A percentile compares a stretch with the other conserved stretches of the same genome.
These are phyloP conservation scores for Perkinsus marinus DNA, from an alignment of 169 alveolate genomes.

Conservation along the genomic window DNA sequence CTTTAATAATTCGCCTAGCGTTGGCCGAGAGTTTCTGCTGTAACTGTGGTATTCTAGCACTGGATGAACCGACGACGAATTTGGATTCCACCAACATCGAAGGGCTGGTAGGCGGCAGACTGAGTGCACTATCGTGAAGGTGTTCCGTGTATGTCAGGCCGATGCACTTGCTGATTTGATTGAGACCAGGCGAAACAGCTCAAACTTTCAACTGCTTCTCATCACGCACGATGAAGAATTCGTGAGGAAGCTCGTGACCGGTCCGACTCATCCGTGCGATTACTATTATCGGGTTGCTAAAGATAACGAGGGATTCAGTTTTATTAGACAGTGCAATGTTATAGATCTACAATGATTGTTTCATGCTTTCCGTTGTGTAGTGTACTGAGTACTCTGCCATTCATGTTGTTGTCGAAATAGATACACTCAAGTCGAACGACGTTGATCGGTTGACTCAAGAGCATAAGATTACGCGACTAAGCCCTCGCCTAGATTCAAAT, in stretches of 20 bases:
- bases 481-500: too few species aligned
- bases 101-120: conserved; percentile 53
- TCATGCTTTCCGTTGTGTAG: too few species aligned
- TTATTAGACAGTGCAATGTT: background rate
- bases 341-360: background rate
- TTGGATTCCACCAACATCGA: conserved; percentile 81
- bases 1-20: conserved; percentile 90
- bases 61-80: conserved; percentile 99
- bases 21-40: conserved; percentile 94
- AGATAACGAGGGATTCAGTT: background rate
- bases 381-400: too few species aligned
- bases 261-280: background rate
- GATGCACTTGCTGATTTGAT: conserved; percentile 36
- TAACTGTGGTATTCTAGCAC: conserved; percentile 91
- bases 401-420: too few species aligned
- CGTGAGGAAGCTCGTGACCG: conserved; percentile 54
- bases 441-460: too few species aligned
- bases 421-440: too few species aligned
- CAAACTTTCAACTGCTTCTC: conserved; percentile 71
- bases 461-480: too few species aligned
- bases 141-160: conserved; percentile 8
- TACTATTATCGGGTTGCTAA: background rate
- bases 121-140: background rate
- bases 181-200: conserved; percentile 16
- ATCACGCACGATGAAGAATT: conserved; percentile 97